Base-by-base conservation (phyloP, 495 filamentous ascomycete genomes). In the Xylona heveae region DNA sequence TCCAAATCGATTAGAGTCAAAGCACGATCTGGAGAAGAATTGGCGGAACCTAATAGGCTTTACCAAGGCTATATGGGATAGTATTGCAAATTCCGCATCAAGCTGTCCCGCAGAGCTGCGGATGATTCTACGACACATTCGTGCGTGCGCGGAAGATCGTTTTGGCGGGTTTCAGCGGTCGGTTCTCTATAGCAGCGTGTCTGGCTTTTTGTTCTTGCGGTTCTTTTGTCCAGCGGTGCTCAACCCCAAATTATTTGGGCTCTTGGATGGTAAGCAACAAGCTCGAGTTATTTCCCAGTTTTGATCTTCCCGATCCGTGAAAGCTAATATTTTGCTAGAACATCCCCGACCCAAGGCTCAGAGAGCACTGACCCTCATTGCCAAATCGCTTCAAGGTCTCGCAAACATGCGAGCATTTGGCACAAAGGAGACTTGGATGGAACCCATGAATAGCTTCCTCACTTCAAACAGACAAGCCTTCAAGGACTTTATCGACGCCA, bases 351-450 rank as follows among this genome's bases (percentile, higher is more conserved):
- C 71, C 28, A 72, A 73, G 31, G 83, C 90, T 19, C 83, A 93
- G 47, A 74, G 88, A 26, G 90, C 88, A 8, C 53, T 95, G 17
- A 95, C 84, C 0, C 67, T 99, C 28, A 81, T 95, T 40, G 81
- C 88, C 8, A 99, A 99, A 55, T 75, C 78, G 10, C 61, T 99
- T n/a, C 85, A 95, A 54, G 84, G 78, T 10, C 61, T 99, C 24
- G 88, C 85, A 13, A 95, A 94, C 45, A 70, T 94, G 55, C 78
- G 78, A 7, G 82, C 71, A 2, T 94, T 95, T 38, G 90, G 88
- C 34, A 78, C 74, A 44, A 95, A 95, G 49, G 88, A 95, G 50
- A 67, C 74, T 3, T 99, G 85, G 83, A 99, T 99, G 88, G 90
- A 91, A 51, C 81, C 80, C 3, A 95, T 95, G 90, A 99, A 94